A percentile compares a stretch with the other conserved stretches of the same genome.
Evolutionary conservation across 768 basidiomycete genomes (phyloP).

Genomic region (Serendipita sp.): DNA sequence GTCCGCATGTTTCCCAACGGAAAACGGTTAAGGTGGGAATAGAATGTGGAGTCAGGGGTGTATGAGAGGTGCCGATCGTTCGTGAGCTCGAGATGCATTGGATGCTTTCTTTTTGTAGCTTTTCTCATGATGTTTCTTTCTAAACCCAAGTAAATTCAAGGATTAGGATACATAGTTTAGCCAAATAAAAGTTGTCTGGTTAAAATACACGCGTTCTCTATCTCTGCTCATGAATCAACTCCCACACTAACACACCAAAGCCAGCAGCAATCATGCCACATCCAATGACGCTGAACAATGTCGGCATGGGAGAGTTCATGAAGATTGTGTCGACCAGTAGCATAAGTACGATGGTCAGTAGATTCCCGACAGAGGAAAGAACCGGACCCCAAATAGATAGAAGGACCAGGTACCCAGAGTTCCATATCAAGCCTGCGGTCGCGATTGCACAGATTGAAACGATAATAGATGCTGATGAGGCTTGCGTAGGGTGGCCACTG

Average conservation of each 20-base stretch:
- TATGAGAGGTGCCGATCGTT: too few relatives aligned
- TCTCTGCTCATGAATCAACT: constrained; percentile 18
- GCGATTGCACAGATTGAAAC: constrained; percentile 53
- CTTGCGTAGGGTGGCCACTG: constrained; percentile 48
- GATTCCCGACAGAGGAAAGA: constrained; percentile 71
- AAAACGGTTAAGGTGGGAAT: too few relatives aligned
- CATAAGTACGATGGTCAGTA: constrained; percentile 89
- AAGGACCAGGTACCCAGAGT: constrained; percentile 77
- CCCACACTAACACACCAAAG: constrained; percentile 64
- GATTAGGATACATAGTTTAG: too few relatives aligned
- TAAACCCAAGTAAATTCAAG: too few relatives aligned
- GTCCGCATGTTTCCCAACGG: too few relatives aligned
- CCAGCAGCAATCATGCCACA: constrained; percentile 67
- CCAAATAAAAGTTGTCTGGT: too few relatives aligned
- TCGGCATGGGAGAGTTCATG: constrained; percentile 46
- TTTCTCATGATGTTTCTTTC: too few relatives aligned
- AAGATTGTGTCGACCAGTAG: constrained; percentile 65
- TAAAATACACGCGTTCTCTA: too few relatives aligned
- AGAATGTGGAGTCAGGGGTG: too few relatives aligned
- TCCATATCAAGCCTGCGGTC: constrained; percentile 58
- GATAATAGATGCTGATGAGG: constrained; percentile 31
- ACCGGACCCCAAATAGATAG: constrained; percentile 81
- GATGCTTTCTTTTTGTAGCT: too few relatives aligned
- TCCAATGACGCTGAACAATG: constrained; percentile 58
- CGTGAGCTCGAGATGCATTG: too few relatives aligned